Evolutionary conservation across 306 rosid genomes (phyloP).

Genomic region (Gastrolobium bilobum): DNA sequence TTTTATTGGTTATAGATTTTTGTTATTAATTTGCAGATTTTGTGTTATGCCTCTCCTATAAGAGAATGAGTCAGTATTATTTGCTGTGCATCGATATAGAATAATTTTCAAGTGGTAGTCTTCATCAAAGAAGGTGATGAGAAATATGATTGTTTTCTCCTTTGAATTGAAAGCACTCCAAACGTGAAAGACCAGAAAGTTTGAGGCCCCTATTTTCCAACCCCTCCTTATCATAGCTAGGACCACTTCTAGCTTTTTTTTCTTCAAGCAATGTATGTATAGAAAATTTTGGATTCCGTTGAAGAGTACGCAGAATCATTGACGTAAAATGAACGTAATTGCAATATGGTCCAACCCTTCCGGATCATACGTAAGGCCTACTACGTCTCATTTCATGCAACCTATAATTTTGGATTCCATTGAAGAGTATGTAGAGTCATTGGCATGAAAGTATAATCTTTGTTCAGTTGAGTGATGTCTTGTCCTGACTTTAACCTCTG

Average conservation of each 20-base stretch:
- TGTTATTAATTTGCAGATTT: not conserved
- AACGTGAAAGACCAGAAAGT: not conserved
- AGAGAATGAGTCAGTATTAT: not conserved
- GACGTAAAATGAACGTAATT: not conserved
- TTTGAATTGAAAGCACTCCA: not conserved
- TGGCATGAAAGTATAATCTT: not conserved
- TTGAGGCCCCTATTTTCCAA: not conserved
- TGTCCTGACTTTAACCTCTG: not conserved
- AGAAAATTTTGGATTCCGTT: not conserved
- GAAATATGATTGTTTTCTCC: not conserved
- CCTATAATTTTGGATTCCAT: not conserved
- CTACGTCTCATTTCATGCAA: not conserved
- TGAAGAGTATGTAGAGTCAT: not conserved
- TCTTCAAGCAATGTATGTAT: not conserved
- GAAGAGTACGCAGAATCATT: not conserved
- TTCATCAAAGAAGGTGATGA: not conserved
- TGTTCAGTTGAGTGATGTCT: not conserved
- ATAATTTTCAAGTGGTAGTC: constrained; percentile 8
- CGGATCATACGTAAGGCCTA: not conserved
- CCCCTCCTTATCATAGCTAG: not conserved
- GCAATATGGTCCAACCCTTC: not conserved
- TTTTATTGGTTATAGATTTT: not conserved
- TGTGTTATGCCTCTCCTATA: not conserved
- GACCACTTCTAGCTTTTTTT: not conserved
- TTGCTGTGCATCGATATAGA: not conserved